Conservation (phyloP, 768 basidiomycete species). For the Inosperma sp. region DNA sequence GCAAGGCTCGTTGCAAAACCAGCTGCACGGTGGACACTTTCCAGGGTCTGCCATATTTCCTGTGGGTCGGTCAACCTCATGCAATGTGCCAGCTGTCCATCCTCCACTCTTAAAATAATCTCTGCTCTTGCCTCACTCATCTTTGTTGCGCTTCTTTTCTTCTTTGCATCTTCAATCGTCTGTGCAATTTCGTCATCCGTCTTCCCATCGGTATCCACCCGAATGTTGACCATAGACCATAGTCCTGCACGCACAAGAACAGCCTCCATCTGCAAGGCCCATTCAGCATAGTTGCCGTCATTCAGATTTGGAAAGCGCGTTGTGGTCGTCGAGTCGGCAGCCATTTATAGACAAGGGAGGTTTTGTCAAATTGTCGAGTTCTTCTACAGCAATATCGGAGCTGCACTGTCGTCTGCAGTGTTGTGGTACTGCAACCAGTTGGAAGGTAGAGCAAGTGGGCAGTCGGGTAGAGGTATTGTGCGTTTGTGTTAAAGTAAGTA, state of each 20-base stretch:
- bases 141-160: too few relatives aligned
- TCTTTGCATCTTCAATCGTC: too few relatives aligned
- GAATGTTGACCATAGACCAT: constrained; percentile 12
- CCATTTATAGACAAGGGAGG: too few relatives aligned
- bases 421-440: too few relatives aligned
- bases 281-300: constrained; percentile 22
- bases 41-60: constrained; percentile 22
- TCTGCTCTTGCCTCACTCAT: constrained; percentile 24
- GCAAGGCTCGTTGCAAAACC: constrained; percentile 24
- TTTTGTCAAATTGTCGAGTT: too few relatives aligned
- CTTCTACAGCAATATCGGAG: too few relatives aligned
- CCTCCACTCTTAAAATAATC: constrained; percentile 26
- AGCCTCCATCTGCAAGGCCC: constrained; percentile 24
- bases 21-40: constrained; percentile 18
- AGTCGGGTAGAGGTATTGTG: too few relatives aligned
- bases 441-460: too few relatives aligned
- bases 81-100: constrained; percentile 23
- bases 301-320: constrained; percentile 16
- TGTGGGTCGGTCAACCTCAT: constrained; percentile 20
- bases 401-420: too few relatives aligned
- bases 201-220: constrained; percentile 5
- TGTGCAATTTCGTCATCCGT: constrained; percentile 5
- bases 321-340: neutral
- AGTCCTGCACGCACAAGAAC: constrained; percentile 16
- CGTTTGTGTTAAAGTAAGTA: too few relatives aligned